A percentile compares a stretch with the other conserved stretches of the same genome.
Conservation (phyloP, 306 rosid species). For the Ochetophila trinervis region DNA sequence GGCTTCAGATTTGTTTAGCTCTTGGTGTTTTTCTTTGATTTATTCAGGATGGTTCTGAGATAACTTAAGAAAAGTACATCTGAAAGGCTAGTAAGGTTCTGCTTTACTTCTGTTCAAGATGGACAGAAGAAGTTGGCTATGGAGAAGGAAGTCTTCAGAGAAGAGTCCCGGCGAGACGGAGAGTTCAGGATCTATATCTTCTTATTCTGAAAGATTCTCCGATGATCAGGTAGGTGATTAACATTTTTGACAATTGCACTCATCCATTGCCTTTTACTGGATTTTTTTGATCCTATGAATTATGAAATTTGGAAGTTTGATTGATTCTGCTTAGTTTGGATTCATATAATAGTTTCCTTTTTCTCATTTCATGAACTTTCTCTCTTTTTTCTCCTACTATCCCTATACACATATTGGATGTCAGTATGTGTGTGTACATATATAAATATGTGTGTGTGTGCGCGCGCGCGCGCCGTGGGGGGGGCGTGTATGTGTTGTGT, state of each 20-base stretch:
- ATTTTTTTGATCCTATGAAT: constrained; percentile 15
- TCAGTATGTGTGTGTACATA: too few relatives aligned
- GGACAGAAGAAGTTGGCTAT: constrained; percentile 77
- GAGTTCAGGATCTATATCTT: constrained; percentile 74
- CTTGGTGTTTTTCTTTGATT: constrained; percentile 4
- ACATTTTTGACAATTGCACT: constrained; percentile 2
- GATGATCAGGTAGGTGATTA: constrained; percentile 58
- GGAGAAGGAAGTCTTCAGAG: constrained; percentile 78
- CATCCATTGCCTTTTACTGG: constrained; percentile 3
- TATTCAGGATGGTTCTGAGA: constrained; percentile 24
- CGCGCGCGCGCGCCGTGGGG: too few relatives aligned
- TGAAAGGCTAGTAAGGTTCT: constrained; percentile 29
- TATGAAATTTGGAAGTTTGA: not conserved
- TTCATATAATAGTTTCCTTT: not conserved
- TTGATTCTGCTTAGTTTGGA: not conserved
- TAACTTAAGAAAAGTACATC: constrained; percentile 27
- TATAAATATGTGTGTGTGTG: too few relatives aligned
- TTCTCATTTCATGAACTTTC: not conserved
- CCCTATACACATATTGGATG: too few relatives aligned
- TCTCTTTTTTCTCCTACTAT: not conserved
- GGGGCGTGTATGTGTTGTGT: too few relatives aligned
- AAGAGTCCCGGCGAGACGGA: constrained; percentile 75
- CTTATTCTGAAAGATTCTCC: constrained; percentile 73
- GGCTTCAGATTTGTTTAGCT: constrained; percentile 2
- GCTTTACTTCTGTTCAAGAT: constrained; percentile 32